Conservation (phyloP, 1,284 basidiomycete genomes). For the Anthracocystis walkeri region DNA sequence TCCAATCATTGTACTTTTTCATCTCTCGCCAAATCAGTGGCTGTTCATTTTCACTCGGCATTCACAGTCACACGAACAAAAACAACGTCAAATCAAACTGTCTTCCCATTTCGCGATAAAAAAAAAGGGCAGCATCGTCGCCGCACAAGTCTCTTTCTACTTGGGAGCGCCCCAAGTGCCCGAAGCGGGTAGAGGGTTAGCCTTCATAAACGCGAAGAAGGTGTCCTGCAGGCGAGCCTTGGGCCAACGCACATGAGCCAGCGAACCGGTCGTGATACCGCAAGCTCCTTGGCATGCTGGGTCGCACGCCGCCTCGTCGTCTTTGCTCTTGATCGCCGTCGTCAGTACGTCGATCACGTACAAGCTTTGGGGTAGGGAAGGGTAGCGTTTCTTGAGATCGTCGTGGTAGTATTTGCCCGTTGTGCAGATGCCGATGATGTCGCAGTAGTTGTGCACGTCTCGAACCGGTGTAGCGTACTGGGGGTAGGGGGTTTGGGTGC, state of each 20-base stretch:
- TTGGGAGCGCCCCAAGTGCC: slow-evolving; percentile 22
- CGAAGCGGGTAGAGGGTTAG: slow-evolving; percentile 23
- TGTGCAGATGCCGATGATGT: slow-evolving; percentile 32
- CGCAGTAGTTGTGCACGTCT: slow-evolving; percentile 39
- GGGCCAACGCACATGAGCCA: slow-evolving; percentile 17
- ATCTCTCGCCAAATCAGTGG: neutral
- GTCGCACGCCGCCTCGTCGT: slow-evolving; percentile 13
- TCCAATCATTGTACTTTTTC: neutral
- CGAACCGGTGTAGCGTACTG: slow-evolving; percentile 26
- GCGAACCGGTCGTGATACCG: slow-evolving; percentile 7
- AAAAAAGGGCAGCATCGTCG: neutral
- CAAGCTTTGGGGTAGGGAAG: slow-evolving; percentile 20
- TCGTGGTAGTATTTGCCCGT: slow-evolving; percentile 27
- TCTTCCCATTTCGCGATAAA: neutral
- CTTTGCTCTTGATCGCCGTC: slow-evolving; percentile 16
- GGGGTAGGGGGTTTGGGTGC: slow-evolving; percentile 28
- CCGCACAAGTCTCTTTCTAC: neutral
- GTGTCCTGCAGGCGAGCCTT: slow-evolving; percentile 17
- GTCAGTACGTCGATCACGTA: slow-evolving; percentile 24
- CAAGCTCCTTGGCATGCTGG: slow-evolving; percentile 26
- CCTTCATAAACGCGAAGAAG: slow-evolving; percentile 26
- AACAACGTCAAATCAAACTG: too few species aligned
- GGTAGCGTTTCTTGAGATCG: slow-evolving; percentile 30
- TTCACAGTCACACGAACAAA: neutral
- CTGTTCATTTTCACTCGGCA: neutral